These are phyloP conservation scores for Myxozyma monticola DNA, from an alignment of 805 yeast species.

Conservation along the genomic window DNA sequence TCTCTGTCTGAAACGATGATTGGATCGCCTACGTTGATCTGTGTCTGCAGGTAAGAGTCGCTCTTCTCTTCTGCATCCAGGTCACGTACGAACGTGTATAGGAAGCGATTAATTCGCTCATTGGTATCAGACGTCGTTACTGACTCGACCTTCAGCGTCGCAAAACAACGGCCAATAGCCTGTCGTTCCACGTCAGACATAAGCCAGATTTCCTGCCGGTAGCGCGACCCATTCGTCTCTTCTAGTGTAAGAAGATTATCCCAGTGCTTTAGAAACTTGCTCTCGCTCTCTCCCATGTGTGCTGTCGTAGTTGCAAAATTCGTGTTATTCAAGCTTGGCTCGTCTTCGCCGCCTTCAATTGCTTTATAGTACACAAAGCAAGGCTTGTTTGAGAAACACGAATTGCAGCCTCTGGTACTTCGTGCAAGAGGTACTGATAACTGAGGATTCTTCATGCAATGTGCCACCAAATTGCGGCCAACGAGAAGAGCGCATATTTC, in stretches of 20 bases:
- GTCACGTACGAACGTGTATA: constrained; percentile 10
- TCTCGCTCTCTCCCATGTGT: constrained; percentile 52
- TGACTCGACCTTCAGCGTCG: constrained; percentile 47
- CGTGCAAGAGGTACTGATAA: constrained; percentile 13
- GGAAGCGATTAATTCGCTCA: constrained; percentile 8
- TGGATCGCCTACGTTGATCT: constrained; percentile 58
- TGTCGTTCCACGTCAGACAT: constrained; percentile 61
- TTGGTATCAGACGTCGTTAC: neutral
- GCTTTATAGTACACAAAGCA: constrained; percentile 48
- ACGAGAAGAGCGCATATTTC: constrained; percentile 71
- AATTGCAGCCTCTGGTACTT: constrained; percentile 26
- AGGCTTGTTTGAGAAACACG: constrained; percentile 33
- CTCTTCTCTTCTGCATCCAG: constrained; percentile 6
- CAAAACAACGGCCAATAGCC: constrained; percentile 55
- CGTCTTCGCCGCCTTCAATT: constrained; percentile 55
- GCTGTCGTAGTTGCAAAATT: constrained; percentile 51
- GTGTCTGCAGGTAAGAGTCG: constrained; percentile 43
- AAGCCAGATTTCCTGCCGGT: constrained; percentile 70
- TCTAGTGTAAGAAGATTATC: constrained; percentile 71
- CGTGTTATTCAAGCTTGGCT: neutral
- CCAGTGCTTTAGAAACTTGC: constrained; percentile 69
- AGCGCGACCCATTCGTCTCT: constrained; percentile 55
- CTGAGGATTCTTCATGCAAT: constrained; percentile 48
- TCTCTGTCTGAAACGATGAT: constrained; percentile 75
- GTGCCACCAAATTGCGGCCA: constrained; percentile 69